Percentiles rank a stretch among this genome's conserved stretches.
These are phyloP conservation scores for Tagetes patula DNA, from an alignment of 129 eudicot genomes.

Conservation along the genomic window DNA sequence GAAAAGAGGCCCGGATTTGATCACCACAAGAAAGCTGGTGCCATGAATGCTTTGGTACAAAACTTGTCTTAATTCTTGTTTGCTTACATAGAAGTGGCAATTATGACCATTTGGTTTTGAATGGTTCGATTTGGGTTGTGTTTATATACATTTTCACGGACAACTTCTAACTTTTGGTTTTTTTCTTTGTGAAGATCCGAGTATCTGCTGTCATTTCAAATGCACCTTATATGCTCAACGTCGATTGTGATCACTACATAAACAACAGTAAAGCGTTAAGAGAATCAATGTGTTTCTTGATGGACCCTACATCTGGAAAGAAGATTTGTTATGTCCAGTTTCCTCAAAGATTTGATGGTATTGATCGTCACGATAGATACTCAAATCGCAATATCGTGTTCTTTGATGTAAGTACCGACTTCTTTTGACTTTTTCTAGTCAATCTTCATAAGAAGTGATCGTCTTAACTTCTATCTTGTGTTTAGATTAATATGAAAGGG, in stretches of 20 bases:
- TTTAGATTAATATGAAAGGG: constrained; percentile 89
- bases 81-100: background rate
- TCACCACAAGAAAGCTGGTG: constrained; percentile 94
- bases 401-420: constrained; percentile 66
- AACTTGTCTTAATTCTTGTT: constrained; percentile 17
- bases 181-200: constrained; percentile 45
- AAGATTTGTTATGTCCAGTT: constrained; percentile 85
- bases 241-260: constrained; percentile 94
- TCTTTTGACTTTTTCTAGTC: constrained; percentile 12
- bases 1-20: constrained; percentile 94
- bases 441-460: background rate
- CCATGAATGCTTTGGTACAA: constrained; percentile 81
- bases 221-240: constrained; percentile 89
- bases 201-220: constrained; percentile 89
- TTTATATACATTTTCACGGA: background rate
- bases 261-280: constrained; percentile 83
- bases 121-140: background rate
- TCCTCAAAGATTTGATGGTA: constrained; percentile 90
- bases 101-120: background rate
- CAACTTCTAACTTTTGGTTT: constrained; percentile 14
- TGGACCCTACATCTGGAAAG: constrained; percentile 91
- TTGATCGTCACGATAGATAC: constrained; percentile 88
- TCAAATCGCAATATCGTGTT: constrained; percentile 90
- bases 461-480: background rate
- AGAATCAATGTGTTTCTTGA: constrained; percentile 92